These are phyloP conservation scores for Camillea tinctor DNA, from an alignment of 2,329 filamentous ascomycete genomes.

Conservation along the genomic window DNA sequence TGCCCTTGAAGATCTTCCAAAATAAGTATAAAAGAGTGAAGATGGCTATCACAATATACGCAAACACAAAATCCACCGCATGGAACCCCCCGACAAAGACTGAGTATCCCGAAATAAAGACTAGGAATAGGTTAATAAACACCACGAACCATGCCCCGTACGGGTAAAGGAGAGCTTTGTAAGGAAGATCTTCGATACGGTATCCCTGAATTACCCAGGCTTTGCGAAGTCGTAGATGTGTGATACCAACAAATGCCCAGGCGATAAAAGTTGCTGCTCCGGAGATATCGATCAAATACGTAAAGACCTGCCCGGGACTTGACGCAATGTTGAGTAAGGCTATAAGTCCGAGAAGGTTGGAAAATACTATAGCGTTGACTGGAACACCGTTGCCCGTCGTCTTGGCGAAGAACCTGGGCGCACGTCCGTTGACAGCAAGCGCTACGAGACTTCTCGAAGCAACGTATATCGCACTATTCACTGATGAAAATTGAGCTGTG, in stretches of 20 bases:
- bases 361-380: slow-evolving; percentile 30
- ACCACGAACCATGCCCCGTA: slow-evolving; percentile 29
- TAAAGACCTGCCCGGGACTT: slow-evolving; percentile 30
- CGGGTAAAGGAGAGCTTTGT: slow-evolving; percentile 22
- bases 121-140: slow-evolving; percentile 27
- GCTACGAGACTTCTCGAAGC: slow-evolving; percentile 30
- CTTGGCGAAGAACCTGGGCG: slow-evolving; percentile 27
- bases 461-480: slow-evolving; percentile 34
- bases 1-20: slow-evolving; percentile 29
- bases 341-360: slow-evolving; percentile 30
- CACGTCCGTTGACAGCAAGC: slow-evolving; percentile 26
- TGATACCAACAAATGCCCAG: slow-evolving; percentile 33
- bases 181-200: slow-evolving; percentile 24
- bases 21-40: slow-evolving; percentile 26
- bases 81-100: slow-evolving; percentile 28
- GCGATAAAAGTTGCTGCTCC: slow-evolving; percentile 31
- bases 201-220: slow-evolving; percentile 29
- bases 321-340: slow-evolving; percentile 32
- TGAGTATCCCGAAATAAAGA: slow-evolving; percentile 30
- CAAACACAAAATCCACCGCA: slow-evolving; percentile 28
- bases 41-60: slow-evolving; percentile 27
- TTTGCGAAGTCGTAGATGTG: slow-evolving; percentile 27
- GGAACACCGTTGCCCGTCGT: slow-evolving; percentile 30
- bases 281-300: slow-evolving; percentile 29
- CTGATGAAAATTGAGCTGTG: slow-evolving; percentile 34